These are phyloP conservation scores for Fusarium metavorans DNA, from an alignment of 2,329 filamentous ascomycete genomes.

Conservation along the genomic window DNA sequence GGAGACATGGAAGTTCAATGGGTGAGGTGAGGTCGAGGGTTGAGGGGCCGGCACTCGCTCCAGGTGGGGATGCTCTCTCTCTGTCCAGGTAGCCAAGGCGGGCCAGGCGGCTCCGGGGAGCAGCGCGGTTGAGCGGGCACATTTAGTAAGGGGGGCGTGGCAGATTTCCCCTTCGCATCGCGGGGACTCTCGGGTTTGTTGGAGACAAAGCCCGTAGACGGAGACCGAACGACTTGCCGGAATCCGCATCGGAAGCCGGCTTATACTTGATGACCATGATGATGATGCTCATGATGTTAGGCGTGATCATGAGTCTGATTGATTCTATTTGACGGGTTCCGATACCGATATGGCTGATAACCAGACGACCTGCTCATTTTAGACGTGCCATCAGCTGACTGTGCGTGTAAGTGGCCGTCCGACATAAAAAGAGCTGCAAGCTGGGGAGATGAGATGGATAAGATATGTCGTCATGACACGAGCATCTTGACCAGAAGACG, in stretches of 20 bases:
- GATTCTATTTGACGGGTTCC: background rate
- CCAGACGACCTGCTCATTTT: background rate
- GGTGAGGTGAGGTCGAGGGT: conserved; percentile 22
- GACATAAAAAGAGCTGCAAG: background rate
- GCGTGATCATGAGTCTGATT: background rate
- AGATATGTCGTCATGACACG: background rate
- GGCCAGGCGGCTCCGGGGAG: conserved; percentile 16
- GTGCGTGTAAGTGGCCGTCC: conserved; percentile 1
- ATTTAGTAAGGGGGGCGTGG: conserved; percentile 10
- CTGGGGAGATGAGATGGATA: background rate
- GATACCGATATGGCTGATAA: background rate
- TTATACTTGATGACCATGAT: background rate
- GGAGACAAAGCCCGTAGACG: conserved; percentile 21
- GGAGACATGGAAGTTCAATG: background rate
- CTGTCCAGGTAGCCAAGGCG: conserved; percentile 15
- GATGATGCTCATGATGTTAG: background rate
- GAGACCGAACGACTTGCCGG: conserved; percentile 33
- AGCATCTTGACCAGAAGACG: background rate
- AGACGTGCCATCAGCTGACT: background rate
- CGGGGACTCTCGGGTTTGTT: conserved; percentile 17
- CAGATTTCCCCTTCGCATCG: background rate
- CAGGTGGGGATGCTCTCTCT: conserved; percentile 25
- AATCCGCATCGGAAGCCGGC: conserved; percentile 38
- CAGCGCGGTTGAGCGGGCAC: conserved; percentile 19
- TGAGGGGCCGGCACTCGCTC: conserved; percentile 33